phyloP scores from a whole-genome alignment of 2,329 filamentous ascomycete genomes.

The Botrytis galanthina region DNA sequence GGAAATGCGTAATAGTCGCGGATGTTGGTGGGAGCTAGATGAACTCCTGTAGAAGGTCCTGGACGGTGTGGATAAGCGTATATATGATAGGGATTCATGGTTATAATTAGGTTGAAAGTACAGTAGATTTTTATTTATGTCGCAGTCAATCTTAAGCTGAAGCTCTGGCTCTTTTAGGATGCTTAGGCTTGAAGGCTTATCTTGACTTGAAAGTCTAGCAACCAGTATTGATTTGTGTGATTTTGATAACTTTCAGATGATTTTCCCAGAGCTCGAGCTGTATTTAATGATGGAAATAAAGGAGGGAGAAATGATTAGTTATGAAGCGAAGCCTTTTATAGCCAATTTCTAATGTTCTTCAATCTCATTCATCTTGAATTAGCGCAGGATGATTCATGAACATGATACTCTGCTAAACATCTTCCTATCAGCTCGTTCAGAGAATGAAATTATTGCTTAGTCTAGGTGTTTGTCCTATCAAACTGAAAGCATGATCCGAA shows the following conservation, averaged over 20 bases:
- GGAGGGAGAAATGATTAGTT: not conserved
- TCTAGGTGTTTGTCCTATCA: not conserved
- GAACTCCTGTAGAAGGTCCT: not conserved
- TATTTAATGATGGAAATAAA: not conserved
- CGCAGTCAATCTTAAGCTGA: not conserved
- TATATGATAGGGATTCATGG: not conserved
- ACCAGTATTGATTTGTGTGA: not conserved
- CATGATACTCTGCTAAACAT: fast-evolving
- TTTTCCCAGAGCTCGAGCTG: not conserved
- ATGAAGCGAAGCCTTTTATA: not conserved
- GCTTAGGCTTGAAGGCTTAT: not conserved
- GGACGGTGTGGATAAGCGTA: not conserved
- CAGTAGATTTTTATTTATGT: not conserved
- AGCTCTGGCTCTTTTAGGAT: fast-evolving
- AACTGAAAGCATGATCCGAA: not conserved
- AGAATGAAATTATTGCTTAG: not conserved
- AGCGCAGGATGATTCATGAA: not conserved
- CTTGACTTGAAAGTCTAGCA: too few relatives aligned
- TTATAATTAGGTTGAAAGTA: not conserved
- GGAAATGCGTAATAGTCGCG: not conserved
- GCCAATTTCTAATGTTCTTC: not conserved
- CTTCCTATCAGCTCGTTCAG: not conserved
- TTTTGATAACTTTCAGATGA: not conserved
- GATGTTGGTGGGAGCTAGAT: not conserved
- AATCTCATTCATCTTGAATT: not conserved